These are phyloP conservation scores for Cryoendolithus antarcticus DNA, from an alignment of 2,329 filamentous ascomycete genomes.

Conservation along the genomic window DNA sequence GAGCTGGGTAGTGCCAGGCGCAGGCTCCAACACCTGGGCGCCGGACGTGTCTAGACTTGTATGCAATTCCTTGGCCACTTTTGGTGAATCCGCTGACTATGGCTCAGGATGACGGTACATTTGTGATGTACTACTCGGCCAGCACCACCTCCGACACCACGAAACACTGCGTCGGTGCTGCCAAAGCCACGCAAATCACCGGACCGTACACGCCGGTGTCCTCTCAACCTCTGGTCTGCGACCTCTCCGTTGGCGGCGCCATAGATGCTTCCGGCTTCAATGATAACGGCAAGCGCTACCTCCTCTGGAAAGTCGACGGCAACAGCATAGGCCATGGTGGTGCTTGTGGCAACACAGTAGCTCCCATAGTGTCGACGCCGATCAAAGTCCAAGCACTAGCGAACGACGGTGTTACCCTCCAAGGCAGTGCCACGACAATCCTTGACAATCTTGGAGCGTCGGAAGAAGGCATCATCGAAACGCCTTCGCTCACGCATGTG, in stretches of 20 bases:
- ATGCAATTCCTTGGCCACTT: conserved; percentile 1
- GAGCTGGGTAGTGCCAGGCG: conserved; percentile 37
- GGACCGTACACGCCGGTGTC: conserved; percentile 16
- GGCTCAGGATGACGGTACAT: conserved; percentile 12
- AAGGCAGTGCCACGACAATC: conserved; percentile 15
- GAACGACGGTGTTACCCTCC: conserved; percentile 19
- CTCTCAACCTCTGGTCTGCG: conserved; percentile 15
- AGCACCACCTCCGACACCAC: conserved; percentile 11
- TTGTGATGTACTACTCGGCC: conserved; percentile 22
- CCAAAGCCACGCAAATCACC: conserved; percentile 12
- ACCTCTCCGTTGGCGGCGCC: conserved; percentile 16
- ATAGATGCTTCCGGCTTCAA: conserved; percentile 20
- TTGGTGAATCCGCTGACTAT: no score
- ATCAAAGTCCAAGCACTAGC: conserved; percentile 21
- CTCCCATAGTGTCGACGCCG: conserved; percentile 20
- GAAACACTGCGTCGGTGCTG: conserved; percentile 21
- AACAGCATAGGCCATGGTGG: conserved; percentile 18
- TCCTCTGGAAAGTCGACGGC: conserved; percentile 21
- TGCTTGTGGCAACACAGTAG: conserved; percentile 16
- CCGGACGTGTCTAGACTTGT: conserved; percentile 44
- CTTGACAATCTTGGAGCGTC: conserved; percentile 17
- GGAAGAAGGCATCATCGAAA: conserved; percentile 23
- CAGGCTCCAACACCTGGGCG: conserved; percentile 45
- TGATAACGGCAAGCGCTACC: conserved; percentile 17
- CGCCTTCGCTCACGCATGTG: conserved; percentile 18